Conservation (phyloP, 139 green algal genomes). For the Astrephomene gubernaculifera region DNA sequence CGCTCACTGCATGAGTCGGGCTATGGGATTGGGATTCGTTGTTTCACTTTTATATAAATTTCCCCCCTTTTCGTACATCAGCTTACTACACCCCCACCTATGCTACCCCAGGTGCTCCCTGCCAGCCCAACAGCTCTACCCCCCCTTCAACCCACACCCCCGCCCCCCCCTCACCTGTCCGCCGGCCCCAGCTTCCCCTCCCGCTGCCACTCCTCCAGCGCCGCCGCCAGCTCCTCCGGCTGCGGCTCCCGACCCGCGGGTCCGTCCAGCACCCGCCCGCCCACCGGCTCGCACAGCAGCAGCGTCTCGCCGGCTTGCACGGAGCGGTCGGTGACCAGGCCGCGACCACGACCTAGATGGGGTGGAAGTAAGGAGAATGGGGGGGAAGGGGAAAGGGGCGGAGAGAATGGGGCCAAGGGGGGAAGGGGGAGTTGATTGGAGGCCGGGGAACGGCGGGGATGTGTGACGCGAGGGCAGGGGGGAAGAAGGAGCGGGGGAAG, state of each 20-base stretch:
- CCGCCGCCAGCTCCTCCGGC: slow-evolving; percentile 2
- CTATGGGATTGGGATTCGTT: too few relatives aligned
- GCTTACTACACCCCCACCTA: too few relatives aligned
- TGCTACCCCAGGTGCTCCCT: not conserved
- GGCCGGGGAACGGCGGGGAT: too few relatives aligned
- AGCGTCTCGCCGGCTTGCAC: slow-evolving; percentile 8
- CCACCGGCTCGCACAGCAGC: slow-evolving; percentile 19
- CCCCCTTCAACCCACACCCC: not conserved
- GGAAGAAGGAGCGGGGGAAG: too few relatives aligned
- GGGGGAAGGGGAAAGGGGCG: not conserved
- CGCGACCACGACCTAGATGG: slow-evolving; percentile 5
- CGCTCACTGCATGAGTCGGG: too few relatives aligned
- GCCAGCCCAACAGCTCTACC: not conserved
- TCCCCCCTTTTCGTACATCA: too few relatives aligned
- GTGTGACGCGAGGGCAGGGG: too few relatives aligned
- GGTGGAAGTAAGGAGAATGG: not conserved
- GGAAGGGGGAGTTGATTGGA: not conserved
- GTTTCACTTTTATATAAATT: too few relatives aligned
- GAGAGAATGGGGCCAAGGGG: not conserved
- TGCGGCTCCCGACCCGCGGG: slow-evolving; percentile 16
- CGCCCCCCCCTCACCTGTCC: not conserved
- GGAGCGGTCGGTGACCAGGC: slow-evolving; percentile 10
- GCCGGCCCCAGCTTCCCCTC: not conserved
- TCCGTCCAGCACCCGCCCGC: not conserved
- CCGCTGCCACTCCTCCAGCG: not conserved